A percentile compares a stretch with the other conserved stretches of the same genome.
These are phyloP conservation scores for Solanum chmielewskii DNA, from an alignment of 257 asterid species.

Conservation along the genomic window DNA sequence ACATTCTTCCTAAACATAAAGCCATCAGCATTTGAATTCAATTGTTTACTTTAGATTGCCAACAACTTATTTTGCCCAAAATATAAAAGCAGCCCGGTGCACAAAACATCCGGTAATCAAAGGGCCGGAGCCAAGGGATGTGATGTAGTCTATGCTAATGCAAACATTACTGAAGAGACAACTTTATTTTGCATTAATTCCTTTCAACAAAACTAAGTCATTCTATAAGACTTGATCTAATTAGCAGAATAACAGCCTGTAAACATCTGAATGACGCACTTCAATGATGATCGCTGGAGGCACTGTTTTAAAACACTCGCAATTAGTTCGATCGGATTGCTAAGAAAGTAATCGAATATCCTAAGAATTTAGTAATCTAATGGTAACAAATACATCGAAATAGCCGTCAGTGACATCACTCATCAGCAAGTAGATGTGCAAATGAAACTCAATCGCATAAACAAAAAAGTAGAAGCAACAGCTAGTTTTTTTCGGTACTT, in stretches of 20 bases:
- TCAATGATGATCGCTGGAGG: background rate
- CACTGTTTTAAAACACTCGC: background rate
- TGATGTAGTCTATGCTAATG: background rate
- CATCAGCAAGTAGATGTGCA: background rate
- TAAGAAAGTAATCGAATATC: background rate
- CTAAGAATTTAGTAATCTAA: background rate
- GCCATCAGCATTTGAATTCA: background rate
- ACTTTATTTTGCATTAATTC: background rate
- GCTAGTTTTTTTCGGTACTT: background rate
- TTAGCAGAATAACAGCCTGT: background rate
- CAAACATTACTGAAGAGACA: background rate
- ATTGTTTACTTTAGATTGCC: background rate
- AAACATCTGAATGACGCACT: background rate
- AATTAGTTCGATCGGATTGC: fast-evolving
- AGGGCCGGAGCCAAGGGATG: background rate
- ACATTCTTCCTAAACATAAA: background rate
- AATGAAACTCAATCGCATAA: background rate
- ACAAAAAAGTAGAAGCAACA: background rate
- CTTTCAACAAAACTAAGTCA: background rate
- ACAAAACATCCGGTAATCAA: background rate
- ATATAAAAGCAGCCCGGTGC: background rate
- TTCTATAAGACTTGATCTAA: background rate
- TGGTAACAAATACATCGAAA: background rate
- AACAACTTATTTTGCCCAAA: background rate
- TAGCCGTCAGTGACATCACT: background rate